Percentiles rank a stretch among this genome's conserved stretches.
phyloP scores from a whole-genome alignment of 1,284 basidiomycete species.

The Malassezia brasiliensis region DNA sequence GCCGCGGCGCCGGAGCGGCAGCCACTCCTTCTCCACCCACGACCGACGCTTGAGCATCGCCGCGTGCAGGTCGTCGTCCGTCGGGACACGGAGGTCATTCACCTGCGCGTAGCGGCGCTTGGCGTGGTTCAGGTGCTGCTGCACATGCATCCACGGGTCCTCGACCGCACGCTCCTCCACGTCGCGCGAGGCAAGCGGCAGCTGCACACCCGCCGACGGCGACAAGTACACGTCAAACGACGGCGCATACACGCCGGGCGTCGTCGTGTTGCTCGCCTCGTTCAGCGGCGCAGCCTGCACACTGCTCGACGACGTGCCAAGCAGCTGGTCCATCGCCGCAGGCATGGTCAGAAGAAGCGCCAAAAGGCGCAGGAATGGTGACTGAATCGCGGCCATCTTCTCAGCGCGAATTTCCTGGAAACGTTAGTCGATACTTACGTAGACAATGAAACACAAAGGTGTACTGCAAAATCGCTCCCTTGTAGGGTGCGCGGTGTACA shows the following conservation, averaged over 20 bases:
- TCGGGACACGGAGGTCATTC: slow-evolving; percentile 56
- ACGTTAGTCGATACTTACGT: slow-evolving; percentile 1
- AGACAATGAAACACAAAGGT: background rate
- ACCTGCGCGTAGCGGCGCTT: slow-evolving; percentile 61
- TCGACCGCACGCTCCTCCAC: background rate
- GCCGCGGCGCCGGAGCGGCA: background rate
- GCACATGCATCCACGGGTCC: slow-evolving; percentile 48
- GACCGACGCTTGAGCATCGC: slow-evolving; percentile 53
- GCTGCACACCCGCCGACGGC: background rate
- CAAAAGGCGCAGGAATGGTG: background rate
- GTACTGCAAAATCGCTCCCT: no score
- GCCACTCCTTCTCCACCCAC: background rate
- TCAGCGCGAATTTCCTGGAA: background rate
- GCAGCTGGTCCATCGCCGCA: background rate
- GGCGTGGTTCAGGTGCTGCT: slow-evolving; percentile 63
- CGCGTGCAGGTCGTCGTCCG: slow-evolving; percentile 53
- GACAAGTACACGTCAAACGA: slow-evolving; percentile 1
- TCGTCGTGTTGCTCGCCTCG: background rate
- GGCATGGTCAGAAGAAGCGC: background rate
- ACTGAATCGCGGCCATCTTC: background rate
- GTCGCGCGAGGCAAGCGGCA: background rate
- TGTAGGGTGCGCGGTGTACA: no score
- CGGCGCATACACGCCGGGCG: background rate
- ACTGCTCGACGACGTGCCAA: background rate
- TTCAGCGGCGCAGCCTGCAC: slow-evolving; percentile 1